These are phyloP conservation scores for Candida frijolesensis DNA, from an alignment of 1,139 yeast genomes.

Conservation along the genomic window DNA sequence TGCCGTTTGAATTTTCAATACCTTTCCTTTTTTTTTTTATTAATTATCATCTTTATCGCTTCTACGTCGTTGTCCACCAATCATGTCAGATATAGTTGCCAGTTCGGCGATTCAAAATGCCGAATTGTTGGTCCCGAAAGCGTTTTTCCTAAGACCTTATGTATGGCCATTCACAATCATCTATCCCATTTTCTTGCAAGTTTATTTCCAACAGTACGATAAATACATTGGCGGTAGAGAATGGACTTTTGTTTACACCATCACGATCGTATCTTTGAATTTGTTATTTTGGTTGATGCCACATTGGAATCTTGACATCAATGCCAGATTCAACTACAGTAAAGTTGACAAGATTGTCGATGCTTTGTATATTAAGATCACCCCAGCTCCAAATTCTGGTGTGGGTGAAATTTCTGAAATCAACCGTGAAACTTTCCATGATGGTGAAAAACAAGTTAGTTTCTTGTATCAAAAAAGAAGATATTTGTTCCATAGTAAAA, in stretches of 20 bases:
- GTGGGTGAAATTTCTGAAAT: constrained; percentile 77
- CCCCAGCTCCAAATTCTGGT: constrained; percentile 86
- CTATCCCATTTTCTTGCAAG: constrained; percentile 73
- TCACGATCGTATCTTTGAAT: constrained; percentile 72
- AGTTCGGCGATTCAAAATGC: constrained; percentile 66
- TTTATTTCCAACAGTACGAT: constrained; percentile 74
- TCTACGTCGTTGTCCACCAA: not conserved
- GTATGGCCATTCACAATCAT: constrained; percentile 81
- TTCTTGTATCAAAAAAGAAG: constrained; percentile 93
- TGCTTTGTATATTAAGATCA: constrained; percentile 73
- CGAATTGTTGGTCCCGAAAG: constrained; percentile 71
- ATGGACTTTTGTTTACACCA: constrained; percentile 87
- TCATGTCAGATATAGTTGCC: constrained; percentile 46
- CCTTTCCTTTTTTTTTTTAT: not conserved
- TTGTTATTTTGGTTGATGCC: constrained; percentile 85
- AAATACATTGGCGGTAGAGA: constrained; percentile 76
- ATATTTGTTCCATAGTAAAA: constrained; percentile 65
- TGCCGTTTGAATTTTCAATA: constrained; percentile 3
- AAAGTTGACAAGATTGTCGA: constrained; percentile 53
- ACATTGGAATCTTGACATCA: constrained; percentile 85
- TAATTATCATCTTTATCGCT: not conserved
- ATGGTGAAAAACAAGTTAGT: constrained; percentile 64
- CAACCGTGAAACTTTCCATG: constrained; percentile 57
- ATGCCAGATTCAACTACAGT: constrained; percentile 69
- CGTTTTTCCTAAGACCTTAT: constrained; percentile 67